phyloP scores from a whole-genome alignment of 2,329 filamentous ascomycete species.

The Neofusicoccum laricinum region DNA sequence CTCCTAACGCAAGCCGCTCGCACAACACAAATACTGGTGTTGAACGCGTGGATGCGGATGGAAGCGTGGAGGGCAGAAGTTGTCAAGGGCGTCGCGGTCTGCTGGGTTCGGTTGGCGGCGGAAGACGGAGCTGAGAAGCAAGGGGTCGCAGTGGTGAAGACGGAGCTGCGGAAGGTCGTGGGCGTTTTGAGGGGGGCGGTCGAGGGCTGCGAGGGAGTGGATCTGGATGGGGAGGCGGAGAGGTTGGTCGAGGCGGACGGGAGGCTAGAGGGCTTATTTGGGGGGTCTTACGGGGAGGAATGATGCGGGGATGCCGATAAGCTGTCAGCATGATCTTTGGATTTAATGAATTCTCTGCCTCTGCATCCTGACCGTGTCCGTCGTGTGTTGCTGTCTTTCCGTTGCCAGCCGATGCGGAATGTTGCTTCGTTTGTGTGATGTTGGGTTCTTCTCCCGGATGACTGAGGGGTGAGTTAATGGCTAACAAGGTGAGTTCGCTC shows the following conservation, averaged over 20 bases:
- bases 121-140: constrained; percentile 21
- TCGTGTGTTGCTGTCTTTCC: not conserved
- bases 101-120: constrained; percentile 28
- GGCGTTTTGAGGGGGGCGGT: constrained; percentile 30
- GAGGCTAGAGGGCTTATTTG: constrained; percentile 26
- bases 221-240: constrained; percentile 23
- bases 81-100: constrained; percentile 53
- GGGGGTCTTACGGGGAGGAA: not conserved
- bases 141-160: constrained; percentile 17
- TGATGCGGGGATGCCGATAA: not conserved
- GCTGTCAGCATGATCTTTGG: not conserved
- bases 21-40: constrained; percentile 57
- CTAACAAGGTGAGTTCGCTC: no score
- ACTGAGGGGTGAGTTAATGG: no score
- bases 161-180: constrained; percentile 52
- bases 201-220: constrained; percentile 21
- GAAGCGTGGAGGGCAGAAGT: constrained; percentile 61
- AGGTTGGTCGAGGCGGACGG: constrained; percentile 27
- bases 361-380: not conserved
- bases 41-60: constrained; percentile 69
- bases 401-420: not conserved
- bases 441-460: no score
- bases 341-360: not conserved
- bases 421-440: no score
- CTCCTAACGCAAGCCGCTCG: constrained; percentile 54